Evolutionary conservation across 345 rosid genomes (phyloP).

Genomic region (Gossypium australe): DNA sequence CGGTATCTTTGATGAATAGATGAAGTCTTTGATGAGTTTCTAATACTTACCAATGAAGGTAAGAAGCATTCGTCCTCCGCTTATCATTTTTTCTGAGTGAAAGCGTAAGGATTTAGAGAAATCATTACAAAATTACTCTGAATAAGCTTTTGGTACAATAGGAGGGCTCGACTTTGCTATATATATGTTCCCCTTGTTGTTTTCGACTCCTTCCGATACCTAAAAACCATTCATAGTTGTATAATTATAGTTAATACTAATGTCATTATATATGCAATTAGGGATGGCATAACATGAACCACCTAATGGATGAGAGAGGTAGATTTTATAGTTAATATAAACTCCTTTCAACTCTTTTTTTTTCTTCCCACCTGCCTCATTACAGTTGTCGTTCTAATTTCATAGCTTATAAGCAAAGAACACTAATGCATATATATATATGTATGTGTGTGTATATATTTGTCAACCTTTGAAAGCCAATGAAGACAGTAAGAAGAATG

Average conservation of each 20-base stretch:
- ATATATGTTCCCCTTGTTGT: not conserved
- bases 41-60: slow-evolving; percentile 23
- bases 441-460: not conserved
- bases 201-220: slow-evolving; percentile 4
- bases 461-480: not conserved
- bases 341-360: too few relatives aligned
- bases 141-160: not conserved
- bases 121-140: slow-evolving; percentile 18
- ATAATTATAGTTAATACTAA: not conserved
- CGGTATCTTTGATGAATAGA: too few relatives aligned
- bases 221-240: not conserved
- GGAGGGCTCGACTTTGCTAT: not conserved
- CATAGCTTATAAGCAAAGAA: too few relatives aligned
- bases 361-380: too few relatives aligned
- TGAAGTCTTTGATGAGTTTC: too few relatives aligned
- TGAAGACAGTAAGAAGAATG: not conserved
- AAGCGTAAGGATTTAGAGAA: slow-evolving; percentile 35
- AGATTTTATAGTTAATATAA: too few relatives aligned
- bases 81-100: slow-evolving; percentile 28
- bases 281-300: too few relatives aligned
- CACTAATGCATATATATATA: too few relatives aligned
- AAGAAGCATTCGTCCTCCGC: slow-evolving; percentile 18
- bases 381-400: too few relatives aligned
- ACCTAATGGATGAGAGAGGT: too few relatives aligned
- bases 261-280: not conserved